These are phyloP conservation scores for Bipolaris oryzae DNA, from an alignment of 2,329 filamentous ascomycete genomes.

Conservation along the genomic window DNA sequence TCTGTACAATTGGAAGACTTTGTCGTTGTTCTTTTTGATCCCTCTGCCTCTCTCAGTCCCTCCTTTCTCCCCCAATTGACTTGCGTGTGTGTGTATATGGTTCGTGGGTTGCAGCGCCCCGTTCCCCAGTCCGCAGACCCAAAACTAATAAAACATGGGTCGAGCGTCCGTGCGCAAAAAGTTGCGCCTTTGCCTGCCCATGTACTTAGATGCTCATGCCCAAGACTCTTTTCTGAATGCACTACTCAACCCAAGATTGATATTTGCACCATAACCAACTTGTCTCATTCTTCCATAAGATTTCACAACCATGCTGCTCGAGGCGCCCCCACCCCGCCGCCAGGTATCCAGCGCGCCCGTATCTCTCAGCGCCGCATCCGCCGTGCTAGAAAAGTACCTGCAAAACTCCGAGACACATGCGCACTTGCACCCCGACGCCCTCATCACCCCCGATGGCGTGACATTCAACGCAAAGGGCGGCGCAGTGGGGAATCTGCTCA, in stretches of 20 bases:
- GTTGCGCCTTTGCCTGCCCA: conserved; percentile 14
- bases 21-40: too few species aligned
- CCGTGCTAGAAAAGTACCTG: conserved; percentile 50
- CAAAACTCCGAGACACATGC: conserved; percentile 47
- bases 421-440: conserved; percentile 57
- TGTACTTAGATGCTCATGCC: background rate
- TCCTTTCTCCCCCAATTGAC: background rate
- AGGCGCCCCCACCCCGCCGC: conserved; percentile 47
- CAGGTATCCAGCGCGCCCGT: conserved; percentile 42
- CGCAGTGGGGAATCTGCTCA: conserved; percentile 53
- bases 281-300: background rate
- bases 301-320: conserved; percentile 35
- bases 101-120: background rate
- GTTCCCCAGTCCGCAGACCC: conserved; percentile 21
- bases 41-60: too few species aligned
- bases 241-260: background rate
- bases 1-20: too few species aligned
- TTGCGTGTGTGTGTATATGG: too few species aligned
- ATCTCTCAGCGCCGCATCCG: conserved; percentile 41
- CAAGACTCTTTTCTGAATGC: background rate
- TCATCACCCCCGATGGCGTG: conserved; percentile 52
- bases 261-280: background rate
- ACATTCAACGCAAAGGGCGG: conserved; percentile 52
- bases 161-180: conserved; percentile 41
- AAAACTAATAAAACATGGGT: conserved; percentile 15